Conservation (phyloP, 768 basidiomycete species). For the Kwoniella bestiolae region DNA sequence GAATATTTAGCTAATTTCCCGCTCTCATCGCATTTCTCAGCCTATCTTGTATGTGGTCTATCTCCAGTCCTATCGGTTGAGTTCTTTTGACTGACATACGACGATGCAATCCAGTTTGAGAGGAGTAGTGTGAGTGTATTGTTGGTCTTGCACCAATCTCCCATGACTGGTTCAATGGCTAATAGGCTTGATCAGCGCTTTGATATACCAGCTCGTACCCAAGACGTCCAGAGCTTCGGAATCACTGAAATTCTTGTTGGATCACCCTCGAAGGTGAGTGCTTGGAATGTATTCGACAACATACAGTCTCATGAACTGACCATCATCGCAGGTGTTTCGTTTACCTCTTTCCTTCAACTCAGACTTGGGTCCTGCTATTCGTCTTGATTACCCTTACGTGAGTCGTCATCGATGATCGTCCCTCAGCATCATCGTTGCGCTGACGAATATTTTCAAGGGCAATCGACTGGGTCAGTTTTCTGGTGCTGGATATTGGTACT, state of each 20-base stretch:
- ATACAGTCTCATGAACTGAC: background rate
- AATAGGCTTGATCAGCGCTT: too few species aligned
- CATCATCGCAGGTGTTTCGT: constrained; percentile 70
- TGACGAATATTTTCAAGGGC: constrained; percentile 59
- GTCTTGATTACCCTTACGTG: constrained; percentile 74
- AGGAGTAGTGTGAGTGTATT: constrained; percentile 74
- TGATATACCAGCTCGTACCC: constrained; percentile 67
- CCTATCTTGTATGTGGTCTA: constrained; percentile 75
- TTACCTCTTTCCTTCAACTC: constrained; percentile 88
- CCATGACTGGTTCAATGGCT: too few species aligned
- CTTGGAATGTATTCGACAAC: background rate
- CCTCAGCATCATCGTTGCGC: background rate
- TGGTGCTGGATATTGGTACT: constrained; percentile 85
- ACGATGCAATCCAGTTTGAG: too few species aligned
- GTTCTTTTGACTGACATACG: too few species aligned
- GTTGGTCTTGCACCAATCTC: too few species aligned
- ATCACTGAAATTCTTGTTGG: constrained; percentile 86
- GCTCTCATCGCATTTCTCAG: constrained; percentile 57
- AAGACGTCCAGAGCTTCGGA: constrained; percentile 68
- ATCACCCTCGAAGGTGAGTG: constrained; percentile 75
- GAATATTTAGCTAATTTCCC: too few species aligned
- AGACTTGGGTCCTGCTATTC: constrained; percentile 85
- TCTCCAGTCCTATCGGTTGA: too few species aligned
- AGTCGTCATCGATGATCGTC: constrained; percentile 39
- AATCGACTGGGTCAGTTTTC: constrained; percentile 87